Evolutionary conservation across 441 rosid genomes (phyloP).

Genomic region (Hura crepitans): DNA sequence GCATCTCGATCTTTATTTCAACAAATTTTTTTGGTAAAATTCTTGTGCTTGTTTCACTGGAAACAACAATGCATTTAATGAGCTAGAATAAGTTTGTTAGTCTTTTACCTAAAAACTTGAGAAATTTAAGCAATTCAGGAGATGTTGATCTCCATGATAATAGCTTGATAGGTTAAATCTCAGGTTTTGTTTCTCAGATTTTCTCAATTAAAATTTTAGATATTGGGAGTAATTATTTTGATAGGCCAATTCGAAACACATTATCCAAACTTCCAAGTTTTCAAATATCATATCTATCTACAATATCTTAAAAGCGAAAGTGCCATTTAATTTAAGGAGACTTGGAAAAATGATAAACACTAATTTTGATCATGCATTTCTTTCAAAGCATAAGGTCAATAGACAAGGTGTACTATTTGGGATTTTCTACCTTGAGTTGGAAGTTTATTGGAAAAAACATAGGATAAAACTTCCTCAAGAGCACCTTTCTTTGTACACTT

Average conservation of each 20-base stretch:
- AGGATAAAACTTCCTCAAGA: conserved; percentile 8
- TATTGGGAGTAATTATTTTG: conserved; percentile 33
- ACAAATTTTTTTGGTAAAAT: conserved; percentile 35
- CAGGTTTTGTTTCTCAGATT: conserved; percentile 21
- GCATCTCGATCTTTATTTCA: conserved; percentile 21
- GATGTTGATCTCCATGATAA: conserved; percentile 44
- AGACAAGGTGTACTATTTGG: too few relatives aligned
- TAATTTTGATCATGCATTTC: too few relatives aligned
- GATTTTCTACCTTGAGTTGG: conserved; percentile 14
- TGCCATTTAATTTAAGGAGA: conserved; percentile 31
- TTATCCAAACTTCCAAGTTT: conserved; percentile 26
- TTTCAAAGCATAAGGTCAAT: too few relatives aligned
- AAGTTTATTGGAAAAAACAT: conserved; percentile 31
- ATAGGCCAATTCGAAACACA: conserved; percentile 21
- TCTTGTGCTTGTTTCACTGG: conserved; percentile 22
- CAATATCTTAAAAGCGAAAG: conserved; percentile 26
- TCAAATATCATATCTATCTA: conserved; percentile 33
- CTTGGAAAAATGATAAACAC: conserved; percentile 30
- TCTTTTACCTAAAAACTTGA: conserved; percentile 21
- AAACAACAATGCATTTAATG: background rate
- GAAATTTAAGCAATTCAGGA: conserved; percentile 14
- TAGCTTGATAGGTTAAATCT: conserved; percentile 31
- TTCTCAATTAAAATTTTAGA: conserved; percentile 29
- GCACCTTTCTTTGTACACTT: conserved; percentile 16
- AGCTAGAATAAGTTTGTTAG: conserved; percentile 31